Evolutionary conservation across 2,329 filamentous ascomycete species (phyloP).

Genomic region (Colletotrichum cordylinicola): DNA sequence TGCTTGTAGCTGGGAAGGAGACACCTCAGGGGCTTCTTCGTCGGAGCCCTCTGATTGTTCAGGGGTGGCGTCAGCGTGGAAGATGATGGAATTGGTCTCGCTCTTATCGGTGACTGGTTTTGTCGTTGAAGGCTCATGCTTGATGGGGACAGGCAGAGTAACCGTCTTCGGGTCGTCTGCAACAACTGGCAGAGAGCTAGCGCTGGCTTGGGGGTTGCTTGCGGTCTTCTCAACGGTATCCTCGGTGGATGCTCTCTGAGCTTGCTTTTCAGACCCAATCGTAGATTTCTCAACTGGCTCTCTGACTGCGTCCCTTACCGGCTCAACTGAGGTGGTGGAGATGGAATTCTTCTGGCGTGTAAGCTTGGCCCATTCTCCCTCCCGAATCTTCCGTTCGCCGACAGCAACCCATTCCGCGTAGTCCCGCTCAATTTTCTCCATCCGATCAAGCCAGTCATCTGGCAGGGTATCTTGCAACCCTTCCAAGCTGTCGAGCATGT

Average conservation of each 20-base stretch:
- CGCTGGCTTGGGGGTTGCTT: background rate
- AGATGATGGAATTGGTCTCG: background rate
- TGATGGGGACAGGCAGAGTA: constrained; percentile 11
- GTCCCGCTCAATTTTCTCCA: constrained; percentile 79
- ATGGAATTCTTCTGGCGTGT: background rate
- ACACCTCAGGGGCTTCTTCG: background rate
- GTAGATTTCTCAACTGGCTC: background rate
- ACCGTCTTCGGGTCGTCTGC: background rate
- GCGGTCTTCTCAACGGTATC: background rate
- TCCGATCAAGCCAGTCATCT: constrained; percentile 83
- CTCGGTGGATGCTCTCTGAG: background rate
- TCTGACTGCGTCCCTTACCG: background rate
- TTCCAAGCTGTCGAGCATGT: constrained; percentile 86
- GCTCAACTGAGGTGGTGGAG: constrained; percentile 24
- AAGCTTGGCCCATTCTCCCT: constrained; percentile 60
- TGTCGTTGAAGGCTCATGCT: background rate
- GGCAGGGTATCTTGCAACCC: constrained; percentile 84
- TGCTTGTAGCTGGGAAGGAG: background rate
- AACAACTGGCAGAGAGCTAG: background rate
- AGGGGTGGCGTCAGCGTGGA: background rate
- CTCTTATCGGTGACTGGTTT: background rate
- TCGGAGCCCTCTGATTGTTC: background rate
- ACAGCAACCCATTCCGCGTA: constrained; percentile 83
- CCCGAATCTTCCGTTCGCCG: constrained; percentile 76
- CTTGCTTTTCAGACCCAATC: background rate